These are phyloP conservation scores for Cryptosporidium ryanae DNA, from an alignment of 169 alveolate genomes.

Conservation along the genomic window DNA sequence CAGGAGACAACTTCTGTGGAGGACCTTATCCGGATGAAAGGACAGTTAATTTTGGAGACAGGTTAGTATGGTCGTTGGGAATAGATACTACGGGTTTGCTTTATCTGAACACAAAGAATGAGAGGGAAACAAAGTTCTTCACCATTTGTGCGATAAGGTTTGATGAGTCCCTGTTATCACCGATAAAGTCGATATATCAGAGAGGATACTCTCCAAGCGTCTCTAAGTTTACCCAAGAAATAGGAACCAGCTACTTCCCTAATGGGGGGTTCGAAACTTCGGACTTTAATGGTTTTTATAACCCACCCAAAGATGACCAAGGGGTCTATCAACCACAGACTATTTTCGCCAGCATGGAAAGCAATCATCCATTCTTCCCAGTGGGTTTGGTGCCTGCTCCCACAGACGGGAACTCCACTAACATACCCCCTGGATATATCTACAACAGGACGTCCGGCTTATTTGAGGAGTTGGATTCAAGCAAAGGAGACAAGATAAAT, in stretches of 20 bases:
- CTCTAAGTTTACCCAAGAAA: constrained; percentile 19
- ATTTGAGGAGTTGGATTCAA: constrained; percentile 24
- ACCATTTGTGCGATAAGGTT: constrained; percentile 38
- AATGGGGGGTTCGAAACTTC: constrained; percentile 37
- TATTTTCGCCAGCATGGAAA: not conserved
- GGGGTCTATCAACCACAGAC: constrained; percentile 11
- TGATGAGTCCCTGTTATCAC: not conserved
- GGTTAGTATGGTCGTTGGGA: constrained; percentile 42
- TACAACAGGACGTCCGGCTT: constrained; percentile 40
- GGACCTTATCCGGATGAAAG: constrained; percentile 43
- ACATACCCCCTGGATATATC: constrained; percentile 25
- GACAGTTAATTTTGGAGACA: not conserved
- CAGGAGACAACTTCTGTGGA: constrained; percentile 14
- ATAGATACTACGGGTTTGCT: constrained; percentile 8
- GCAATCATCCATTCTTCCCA: constrained; percentile 45
- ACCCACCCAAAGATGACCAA: not conserved
- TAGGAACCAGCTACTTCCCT: constrained; percentile 12
- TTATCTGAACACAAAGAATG: constrained; percentile 5
- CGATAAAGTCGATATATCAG: constrained; percentile 17
- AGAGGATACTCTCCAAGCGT: constrained; percentile 52
- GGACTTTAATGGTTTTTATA: constrained; percentile 7
- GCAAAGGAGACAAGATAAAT: constrained; percentile 10
- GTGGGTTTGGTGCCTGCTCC: constrained; percentile 47
- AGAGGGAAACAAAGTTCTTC: not conserved
- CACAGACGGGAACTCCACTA: constrained; percentile 2